phyloP scores from a whole-genome alignment of 768 basidiomycete species.

The Russula ochroleuca region DNA sequence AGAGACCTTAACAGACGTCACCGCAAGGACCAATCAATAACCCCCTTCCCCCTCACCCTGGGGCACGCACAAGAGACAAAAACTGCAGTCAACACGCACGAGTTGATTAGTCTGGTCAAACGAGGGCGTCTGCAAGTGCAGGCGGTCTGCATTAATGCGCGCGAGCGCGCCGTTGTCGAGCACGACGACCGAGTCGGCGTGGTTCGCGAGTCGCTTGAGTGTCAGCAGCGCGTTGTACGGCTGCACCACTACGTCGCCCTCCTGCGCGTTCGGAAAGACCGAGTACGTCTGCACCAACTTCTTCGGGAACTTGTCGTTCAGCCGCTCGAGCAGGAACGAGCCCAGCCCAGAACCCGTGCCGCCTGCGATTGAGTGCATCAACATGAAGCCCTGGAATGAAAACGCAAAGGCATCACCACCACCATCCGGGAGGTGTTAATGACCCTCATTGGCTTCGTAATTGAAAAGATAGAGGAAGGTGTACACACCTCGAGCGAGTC shows the following conservation, averaged over 20 bases:
- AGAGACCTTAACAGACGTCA: conserved; percentile 81
- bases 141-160: conserved; percentile 86
- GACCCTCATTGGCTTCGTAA: neutral
- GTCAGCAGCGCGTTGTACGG: conserved; percentile 96
- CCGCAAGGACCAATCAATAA: neutral
- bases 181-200: conserved; percentile 96
- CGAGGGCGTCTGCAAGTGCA: conserved; percentile 82
- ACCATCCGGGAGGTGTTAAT: neutral
- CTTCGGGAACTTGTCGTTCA: conserved; percentile 98
- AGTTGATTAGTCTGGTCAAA: conserved; percentile 93
- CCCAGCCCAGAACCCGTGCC: conserved; percentile 98
- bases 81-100: conserved; percentile 36
- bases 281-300: conserved; percentile 99
- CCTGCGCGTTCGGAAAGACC: conserved; percentile 91
- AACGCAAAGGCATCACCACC: neutral
- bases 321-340: conserved; percentile 93
- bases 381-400: conserved; percentile 91
- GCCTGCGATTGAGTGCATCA: conserved; percentile 97
- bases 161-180: conserved; percentile 93
- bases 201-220: conserved; percentile 88
- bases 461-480: neutral
- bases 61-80: neutral
- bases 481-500: conserved; percentile 84
- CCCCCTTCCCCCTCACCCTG: neutral
- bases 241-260: conserved; percentile 96